Evolutionary conservation across 768 basidiomycete genomes (phyloP), one percentile per base, ranked within the genome.

Genomic region (Pisolithus microcarpus): DNA sequence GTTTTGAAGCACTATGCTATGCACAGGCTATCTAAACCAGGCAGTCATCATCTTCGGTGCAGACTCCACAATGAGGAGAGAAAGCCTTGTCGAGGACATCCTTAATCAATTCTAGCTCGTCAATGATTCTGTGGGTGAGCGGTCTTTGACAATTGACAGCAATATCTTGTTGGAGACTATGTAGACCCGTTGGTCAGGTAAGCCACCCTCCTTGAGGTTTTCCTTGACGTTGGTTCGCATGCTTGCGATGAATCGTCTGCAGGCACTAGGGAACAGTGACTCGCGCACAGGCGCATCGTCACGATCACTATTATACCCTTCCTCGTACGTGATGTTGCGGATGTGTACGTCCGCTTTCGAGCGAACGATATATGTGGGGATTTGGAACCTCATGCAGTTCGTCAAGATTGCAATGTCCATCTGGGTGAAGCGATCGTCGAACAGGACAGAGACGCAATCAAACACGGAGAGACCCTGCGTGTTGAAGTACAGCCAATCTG

Each of bases 401-500:
- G 30, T 34, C 44, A 59, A 45, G 16, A 59, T 52, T 18, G 52
- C 50, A 19, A 59, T 39, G 37, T 59, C 56, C 13, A 51, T 50
- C 4, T 46, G 26, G 11, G 56, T 50, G 48, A 59, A 52, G 19
- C 58, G 53, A 31, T 52, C 55, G 43, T 59, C 56, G 48, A 56
- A 59, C 18, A 57, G 37, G 15, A 57, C 52, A n/a, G 57, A 30
- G 19, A 57, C 45, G 42, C 51, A 53, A 37, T 59, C 58, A 31
- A 57, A 59, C 26, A 57, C 50, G 28, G 49, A 57, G 15, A 67
- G 58, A 10, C 61, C 63, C 31, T 65, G 60, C 3, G 59, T 42
- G 21, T 64, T 63, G 55, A 67, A 65, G 50, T 67, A 67, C 21
- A 59, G 50, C 61, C 60, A 64, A 30, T 59, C 60, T 13, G 58